Base-by-base conservation (phyloP, 352 stramenopile genomes). In the Phytopythium vexans region DNA sequence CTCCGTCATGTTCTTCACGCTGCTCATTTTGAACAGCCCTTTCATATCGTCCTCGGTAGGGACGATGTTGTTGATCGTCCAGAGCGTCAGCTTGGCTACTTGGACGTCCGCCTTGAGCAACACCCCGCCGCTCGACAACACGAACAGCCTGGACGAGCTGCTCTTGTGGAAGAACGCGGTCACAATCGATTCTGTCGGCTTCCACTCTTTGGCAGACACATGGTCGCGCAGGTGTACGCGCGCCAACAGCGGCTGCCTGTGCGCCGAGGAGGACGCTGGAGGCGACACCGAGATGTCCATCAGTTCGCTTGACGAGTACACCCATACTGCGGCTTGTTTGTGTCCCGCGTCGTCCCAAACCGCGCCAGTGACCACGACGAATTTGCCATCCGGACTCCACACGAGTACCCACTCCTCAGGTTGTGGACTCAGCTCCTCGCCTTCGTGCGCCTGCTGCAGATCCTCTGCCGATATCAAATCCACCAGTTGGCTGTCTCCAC, bases 321-420 rank as follows among this genome's bases (percentile, higher is more conserved):
- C 37, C 77, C 74, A 89, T 31, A 92, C 6, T 15, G 61, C 49
- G 37, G 49, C 43, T 66, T 71, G 14, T 2, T 15, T 45, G 54
- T 51, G 15, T 27, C 47, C 62, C 21, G 70, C 52, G 8, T 54
- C 52, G 38, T 10, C 39, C 21, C 41, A n/a, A 14, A 72, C 31
- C 16, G 52, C 50, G 9, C 78, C 78, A 14, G 59, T 58, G 10
- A 89, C 42, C 36, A 86, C 57, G 31, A 92, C 54, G 52, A 82
- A 72, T 8, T 69, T 60, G 6, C 58, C 64, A 51, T 89, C 73
- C 12, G 70, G 58, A 61, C 77, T 92, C 81, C 74, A 86, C n/a
- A 41, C 53, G 0, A 86, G 51, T 35, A 53, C 51, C 72, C 72
- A 83, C 5, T 40, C 46, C 16, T 35, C 27, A 33, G 33, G 12